A percentile compares a stretch with the other conserved stretches of the same genome.
Conservation (phyloP, 352 stramenopile genomes). For the Pythium scleroteichum region DNA sequence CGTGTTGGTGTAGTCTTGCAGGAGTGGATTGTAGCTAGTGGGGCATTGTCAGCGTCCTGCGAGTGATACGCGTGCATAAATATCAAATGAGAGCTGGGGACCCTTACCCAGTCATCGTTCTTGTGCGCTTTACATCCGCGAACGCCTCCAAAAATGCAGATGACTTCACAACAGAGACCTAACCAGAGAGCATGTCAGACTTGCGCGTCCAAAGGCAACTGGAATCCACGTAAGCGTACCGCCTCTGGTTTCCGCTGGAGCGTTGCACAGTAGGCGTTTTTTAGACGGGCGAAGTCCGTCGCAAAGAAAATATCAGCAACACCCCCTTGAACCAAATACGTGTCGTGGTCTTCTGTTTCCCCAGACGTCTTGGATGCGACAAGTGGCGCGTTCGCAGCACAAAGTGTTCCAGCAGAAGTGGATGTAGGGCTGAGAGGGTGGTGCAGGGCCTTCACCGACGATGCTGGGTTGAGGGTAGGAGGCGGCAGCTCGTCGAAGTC, state of each 20-base stretch:
- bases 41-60: too few species aligned
- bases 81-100: too few species aligned
- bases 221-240: slow-evolving; percentile 20
- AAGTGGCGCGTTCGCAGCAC: slow-evolving; percentile 82
- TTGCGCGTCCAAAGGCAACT: neutral
- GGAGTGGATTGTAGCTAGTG: slow-evolving; percentile 83
- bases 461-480: slow-evolving; percentile 56
- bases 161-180: slow-evolving; percentile 87
- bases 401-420: slow-evolving; percentile 66
- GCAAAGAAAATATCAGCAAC: slow-evolving; percentile 92
- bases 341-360: slow-evolving; percentile 84
- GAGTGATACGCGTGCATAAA: too few species aligned
- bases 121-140: slow-evolving; percentile 71
- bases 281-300: slow-evolving; percentile 83
- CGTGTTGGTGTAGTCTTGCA: slow-evolving; percentile 30
- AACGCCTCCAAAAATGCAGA: slow-evolving; percentile 79
- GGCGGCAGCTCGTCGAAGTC: slow-evolving; percentile 88
- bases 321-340: slow-evolving; percentile 83
- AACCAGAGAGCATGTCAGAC: neutral
- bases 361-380: slow-evolving; percentile 83
- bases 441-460: slow-evolving; percentile 50
- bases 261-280: slow-evolving; percentile 77
- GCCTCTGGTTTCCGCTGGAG: slow-evolving; percentile 54
- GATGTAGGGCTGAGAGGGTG: slow-evolving; percentile 69
- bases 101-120: slow-evolving; percentile 73